phyloP scores from a whole-genome alignment of 805 yeast genomes.

The Candida michaelii region DNA sequence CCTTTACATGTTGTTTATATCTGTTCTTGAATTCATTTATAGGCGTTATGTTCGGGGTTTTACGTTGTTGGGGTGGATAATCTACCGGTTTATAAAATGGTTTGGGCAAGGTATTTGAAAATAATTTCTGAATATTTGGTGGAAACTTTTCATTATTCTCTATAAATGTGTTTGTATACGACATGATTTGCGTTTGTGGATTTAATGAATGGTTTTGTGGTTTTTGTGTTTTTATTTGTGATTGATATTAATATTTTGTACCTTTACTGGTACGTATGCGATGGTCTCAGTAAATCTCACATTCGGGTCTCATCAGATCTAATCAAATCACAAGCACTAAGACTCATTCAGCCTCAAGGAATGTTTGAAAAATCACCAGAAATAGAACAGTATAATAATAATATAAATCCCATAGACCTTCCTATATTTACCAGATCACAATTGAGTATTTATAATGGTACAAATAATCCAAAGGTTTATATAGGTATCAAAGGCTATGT shows the following conservation, averaged over 20 bases:
- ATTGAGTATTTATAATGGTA: constrained; percentile 34
- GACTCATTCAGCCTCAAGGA: too few species aligned
- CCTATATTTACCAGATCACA: constrained; percentile 36
- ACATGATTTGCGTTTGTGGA: not conserved
- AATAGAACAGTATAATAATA: constrained; percentile 29
- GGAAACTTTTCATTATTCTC: constrained; percentile 32
- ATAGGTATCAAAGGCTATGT: constrained; percentile 75
- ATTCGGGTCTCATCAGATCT: too few species aligned
- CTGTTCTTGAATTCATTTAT: not conserved
- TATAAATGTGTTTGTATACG: constrained; percentile 1
- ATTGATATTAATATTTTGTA: not conserved
- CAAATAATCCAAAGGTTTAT: constrained; percentile 44
- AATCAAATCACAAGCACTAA: not conserved
- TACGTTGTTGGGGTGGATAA: constrained; percentile 45
- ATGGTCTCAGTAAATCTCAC: not conserved
- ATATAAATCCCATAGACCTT: constrained; percentile 28
- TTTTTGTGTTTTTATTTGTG: not conserved
- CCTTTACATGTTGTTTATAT: constrained; percentile 3
- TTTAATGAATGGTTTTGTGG: not conserved
- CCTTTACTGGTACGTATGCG: not conserved
- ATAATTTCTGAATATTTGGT: constrained; percentile 47
- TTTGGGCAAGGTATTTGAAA: constrained; percentile 59
- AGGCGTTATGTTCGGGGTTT: constrained; percentile 31
- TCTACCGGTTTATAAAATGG: constrained; percentile 50
- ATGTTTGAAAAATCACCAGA: constrained; percentile 12